phyloP scores from a whole-genome alignment of 345 rosid genomes.

The Odontarrhena argentea region DNA sequence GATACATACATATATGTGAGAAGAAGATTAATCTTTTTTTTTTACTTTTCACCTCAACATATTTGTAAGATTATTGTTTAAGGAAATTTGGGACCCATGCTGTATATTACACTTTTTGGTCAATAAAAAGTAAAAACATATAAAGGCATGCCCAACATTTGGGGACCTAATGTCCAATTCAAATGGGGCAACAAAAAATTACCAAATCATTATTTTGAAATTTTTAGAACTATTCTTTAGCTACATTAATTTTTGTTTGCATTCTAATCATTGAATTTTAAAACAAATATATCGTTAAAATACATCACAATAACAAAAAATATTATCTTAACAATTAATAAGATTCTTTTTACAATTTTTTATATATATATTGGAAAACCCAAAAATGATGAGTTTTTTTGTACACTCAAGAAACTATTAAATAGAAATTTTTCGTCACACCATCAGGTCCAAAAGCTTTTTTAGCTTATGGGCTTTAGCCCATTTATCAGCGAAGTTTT shows the following conservation, averaged over 20 bases:
- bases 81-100: conserved; percentile 37
- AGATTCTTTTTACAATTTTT: too few species aligned
- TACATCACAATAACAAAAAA: too few species aligned
- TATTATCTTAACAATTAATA: too few species aligned
- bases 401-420: too few species aligned
- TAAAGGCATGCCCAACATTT: conserved; percentile 40
- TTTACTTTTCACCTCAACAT: background rate
- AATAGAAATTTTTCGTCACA: background rate
- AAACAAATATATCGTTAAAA: too few species aligned
- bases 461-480: background rate
- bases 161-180: conserved; percentile 35
- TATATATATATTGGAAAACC: too few species aligned
- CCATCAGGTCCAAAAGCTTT: background rate
- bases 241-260: background rate
- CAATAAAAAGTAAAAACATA: conserved; percentile 29
- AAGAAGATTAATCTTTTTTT: background rate
- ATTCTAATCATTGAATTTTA: too few species aligned
- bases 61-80: conserved; percentile 35
- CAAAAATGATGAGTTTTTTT: too few species aligned
- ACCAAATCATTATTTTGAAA: background rate
- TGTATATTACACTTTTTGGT: conserved; percentile 39
- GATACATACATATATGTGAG: background rate
- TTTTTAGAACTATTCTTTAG: background rate
- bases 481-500: background rate
- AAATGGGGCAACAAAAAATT: conserved; percentile 24